Evolutionary conservation across 495 filamentous ascomycete genomes (phyloP).

Genomic region (Aspergillus sclerotioniger): DNA sequence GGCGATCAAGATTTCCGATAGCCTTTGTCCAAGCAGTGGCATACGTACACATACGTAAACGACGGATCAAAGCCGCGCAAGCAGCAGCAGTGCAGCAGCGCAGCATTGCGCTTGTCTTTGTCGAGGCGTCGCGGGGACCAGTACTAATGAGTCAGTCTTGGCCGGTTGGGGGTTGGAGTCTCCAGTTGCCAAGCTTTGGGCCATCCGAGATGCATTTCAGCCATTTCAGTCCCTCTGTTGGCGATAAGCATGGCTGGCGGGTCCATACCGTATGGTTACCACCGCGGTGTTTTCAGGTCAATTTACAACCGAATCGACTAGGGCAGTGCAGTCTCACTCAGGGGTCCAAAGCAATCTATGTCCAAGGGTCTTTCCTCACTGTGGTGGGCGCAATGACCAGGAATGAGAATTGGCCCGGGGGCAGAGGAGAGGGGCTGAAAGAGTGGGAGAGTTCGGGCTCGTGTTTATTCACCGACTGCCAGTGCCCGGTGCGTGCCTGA

Average conservation of each 20-base stretch:
- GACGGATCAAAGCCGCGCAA: neutral
- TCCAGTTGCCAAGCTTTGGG: constrained; percentile 6
- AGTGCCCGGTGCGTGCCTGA: too few relatives aligned
- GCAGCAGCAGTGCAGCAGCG: too few relatives aligned
- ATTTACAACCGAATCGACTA: too few relatives aligned
- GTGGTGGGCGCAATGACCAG: neutral
- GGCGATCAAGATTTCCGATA: neutral
- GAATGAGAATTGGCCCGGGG: neutral
- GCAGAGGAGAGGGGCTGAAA: neutral
- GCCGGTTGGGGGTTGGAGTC: neutral
- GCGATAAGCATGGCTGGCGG: neutral
- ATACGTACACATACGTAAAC: neutral
- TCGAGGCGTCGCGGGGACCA: neutral
- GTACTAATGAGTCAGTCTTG: constrained; percentile 1
- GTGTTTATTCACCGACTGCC: neutral
- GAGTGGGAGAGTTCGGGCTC: neutral
- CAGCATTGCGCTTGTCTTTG: neutral
- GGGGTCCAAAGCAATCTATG: neutral
- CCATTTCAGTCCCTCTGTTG: too few relatives aligned
- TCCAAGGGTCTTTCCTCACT: neutral
- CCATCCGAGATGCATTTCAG: neutral
- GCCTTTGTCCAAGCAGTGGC: neutral
- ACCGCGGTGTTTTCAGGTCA: too few relatives aligned
- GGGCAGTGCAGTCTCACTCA: too few relatives aligned
- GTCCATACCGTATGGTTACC: neutral